Evolutionary conservation across 2,329 filamentous ascomycete genomes (phyloP).

Genomic region (Nigrospora oryzae): DNA sequence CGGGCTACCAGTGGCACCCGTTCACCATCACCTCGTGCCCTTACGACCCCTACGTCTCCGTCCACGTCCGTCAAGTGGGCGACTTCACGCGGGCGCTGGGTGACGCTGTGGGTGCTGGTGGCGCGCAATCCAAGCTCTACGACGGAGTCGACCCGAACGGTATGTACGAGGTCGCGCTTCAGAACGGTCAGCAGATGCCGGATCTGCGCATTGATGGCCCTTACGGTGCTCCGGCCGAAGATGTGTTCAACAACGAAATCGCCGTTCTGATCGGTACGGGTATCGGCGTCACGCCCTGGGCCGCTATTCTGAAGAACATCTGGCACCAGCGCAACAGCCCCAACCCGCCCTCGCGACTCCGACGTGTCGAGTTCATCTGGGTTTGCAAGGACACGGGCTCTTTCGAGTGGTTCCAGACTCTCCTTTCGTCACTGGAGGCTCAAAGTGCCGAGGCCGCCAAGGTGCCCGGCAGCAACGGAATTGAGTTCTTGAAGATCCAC

Average conservation of each 20-base stretch:
- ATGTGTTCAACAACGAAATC: conserved; percentile 91
- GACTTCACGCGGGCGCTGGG: conserved; percentile 95
- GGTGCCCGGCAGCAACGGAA: conserved; percentile 56
- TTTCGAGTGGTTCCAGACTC: conserved; percentile 97
- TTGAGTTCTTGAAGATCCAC: conserved; percentile 93
- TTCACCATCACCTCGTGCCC: conserved; percentile 99
- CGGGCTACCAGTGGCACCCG: conserved; percentile 90
- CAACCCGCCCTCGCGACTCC: conserved; percentile 80
- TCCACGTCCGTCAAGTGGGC: conserved; percentile 93
- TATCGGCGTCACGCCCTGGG: conserved; percentile 84
- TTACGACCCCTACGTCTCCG: conserved; percentile 86
- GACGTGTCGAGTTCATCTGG: conserved; percentile 98
- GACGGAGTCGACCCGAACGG: conserved; percentile 85
- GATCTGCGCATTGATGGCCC: conserved; percentile 84
- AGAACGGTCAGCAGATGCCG: conserved; percentile 91
- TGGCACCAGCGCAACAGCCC: conserved; percentile 90
- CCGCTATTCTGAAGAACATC: conserved; percentile 89
- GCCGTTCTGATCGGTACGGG: conserved; percentile 79
- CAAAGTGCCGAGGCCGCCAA: conserved; percentile 68
- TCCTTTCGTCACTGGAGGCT: conserved; percentile 81
- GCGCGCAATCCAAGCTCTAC: conserved; percentile 80
- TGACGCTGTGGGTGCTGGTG: conserved; percentile 86
- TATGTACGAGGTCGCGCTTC: conserved; percentile 95
- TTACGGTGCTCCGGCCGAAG: conserved; percentile 93
- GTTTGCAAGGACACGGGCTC: conserved; percentile 91